Conservation (phyloP, 768 basidiomycete genomes). For the Suillus occidentalis region DNA sequence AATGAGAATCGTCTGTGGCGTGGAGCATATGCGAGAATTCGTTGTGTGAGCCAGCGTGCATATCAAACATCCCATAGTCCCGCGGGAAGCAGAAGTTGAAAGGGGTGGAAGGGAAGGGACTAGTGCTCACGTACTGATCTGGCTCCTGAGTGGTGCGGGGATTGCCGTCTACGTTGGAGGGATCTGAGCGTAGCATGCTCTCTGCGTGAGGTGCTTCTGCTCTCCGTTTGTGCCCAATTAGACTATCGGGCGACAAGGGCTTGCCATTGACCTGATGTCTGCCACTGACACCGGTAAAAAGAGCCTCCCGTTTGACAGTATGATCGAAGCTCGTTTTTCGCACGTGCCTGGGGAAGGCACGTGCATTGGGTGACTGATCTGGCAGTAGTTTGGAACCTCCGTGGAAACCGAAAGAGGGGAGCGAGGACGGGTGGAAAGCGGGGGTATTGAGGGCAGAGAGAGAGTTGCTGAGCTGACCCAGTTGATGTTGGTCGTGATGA, state of each 20-base stretch:
- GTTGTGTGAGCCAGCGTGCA: conserved; percentile 36
- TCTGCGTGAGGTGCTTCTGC: conserved; percentile 82
- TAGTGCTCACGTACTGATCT: conserved; percentile 41
- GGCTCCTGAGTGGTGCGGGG: conserved; percentile 32
- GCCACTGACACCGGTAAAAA: conserved; percentile 57
- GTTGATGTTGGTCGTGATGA: conserved; percentile 27
- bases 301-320: conserved; percentile 71
- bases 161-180: conserved; percentile 51
- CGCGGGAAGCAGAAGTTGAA: conserved; percentile 77
- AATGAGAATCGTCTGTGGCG: conserved; percentile 25
- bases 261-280: conserved; percentile 83
- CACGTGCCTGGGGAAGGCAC: conserved; percentile 78
- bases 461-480: conserved; percentile 38
- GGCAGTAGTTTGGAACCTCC: conserved; percentile 44
- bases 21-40: conserved; percentile 36
- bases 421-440: conserved; percentile 65
- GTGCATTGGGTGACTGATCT: conserved; percentile 39
- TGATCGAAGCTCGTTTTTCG: conserved; percentile 96
- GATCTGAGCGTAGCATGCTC: conserved; percentile 78
- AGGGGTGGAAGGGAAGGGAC: conserved; percentile 62
- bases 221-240: conserved; percentile 73
- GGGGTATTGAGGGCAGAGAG: conserved; percentile 46
- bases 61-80: conserved; percentile 64
- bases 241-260: conserved; percentile 62
- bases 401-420: conserved; percentile 71